Evolutionary conservation across 139 green algal species (phyloP).

Genomic region (Mesotaenium endlicherianum): DNA sequence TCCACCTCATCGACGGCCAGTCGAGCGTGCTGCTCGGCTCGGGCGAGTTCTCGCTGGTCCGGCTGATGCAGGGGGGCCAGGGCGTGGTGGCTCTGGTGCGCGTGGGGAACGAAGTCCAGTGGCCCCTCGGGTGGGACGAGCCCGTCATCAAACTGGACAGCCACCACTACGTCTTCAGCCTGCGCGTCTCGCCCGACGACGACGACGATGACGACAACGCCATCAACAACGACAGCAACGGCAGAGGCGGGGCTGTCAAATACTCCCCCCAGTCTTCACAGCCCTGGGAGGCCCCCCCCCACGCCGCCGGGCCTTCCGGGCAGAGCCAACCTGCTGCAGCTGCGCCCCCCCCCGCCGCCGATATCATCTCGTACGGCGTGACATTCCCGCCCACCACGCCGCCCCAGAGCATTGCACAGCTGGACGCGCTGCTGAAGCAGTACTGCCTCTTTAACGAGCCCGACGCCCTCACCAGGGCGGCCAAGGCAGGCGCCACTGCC

Average conservation of each 20-base stretch:
- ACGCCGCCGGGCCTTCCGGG: too few species aligned
- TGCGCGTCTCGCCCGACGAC: neutral
- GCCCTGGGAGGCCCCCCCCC: too few species aligned
- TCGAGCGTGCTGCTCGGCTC: neutral
- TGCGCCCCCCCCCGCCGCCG: too few species aligned
- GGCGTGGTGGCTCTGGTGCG: neutral
- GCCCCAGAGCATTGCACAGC: neutral
- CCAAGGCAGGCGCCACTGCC: neutral
- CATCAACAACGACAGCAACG: too few species aligned
- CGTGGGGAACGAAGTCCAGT: neutral
- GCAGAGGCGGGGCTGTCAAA: too few species aligned
- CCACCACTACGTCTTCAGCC: neutral
- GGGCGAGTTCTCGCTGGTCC: neutral
- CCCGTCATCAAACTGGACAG: neutral
- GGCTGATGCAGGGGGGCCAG: neutral
- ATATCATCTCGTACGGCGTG: slow-evolving; percentile 5
- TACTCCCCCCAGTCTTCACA: too few species aligned
- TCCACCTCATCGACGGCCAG: neutral
- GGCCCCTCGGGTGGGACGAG: slow-evolving; percentile 2
- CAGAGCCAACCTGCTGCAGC: too few species aligned
- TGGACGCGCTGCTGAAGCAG: neutral
- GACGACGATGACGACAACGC: neutral
- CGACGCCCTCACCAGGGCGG: neutral
- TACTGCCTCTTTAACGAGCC: slow-evolving; percentile 11
- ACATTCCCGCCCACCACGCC: neutral